These are phyloP conservation scores for Pythium dissimile DNA, from an alignment of 352 stramenopile genomes.

Conservation along the genomic window DNA sequence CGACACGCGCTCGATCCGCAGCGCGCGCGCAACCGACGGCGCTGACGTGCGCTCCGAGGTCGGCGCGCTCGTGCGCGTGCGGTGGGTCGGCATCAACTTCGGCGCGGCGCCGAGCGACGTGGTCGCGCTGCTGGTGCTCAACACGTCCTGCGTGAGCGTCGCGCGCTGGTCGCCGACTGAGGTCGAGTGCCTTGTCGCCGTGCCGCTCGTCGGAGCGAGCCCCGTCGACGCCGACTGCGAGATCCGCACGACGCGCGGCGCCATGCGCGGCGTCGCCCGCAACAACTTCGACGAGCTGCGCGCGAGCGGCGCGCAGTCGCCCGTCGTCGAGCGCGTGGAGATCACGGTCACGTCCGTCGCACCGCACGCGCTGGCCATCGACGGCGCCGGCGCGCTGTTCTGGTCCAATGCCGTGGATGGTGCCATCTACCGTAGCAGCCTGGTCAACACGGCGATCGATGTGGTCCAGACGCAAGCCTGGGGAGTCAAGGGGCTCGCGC, in stretches of 20 bases:
- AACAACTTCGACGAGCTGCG: conserved; percentile 53
- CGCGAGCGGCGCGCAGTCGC: conserved; percentile 36
- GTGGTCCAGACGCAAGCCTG: conserved; percentile 41
- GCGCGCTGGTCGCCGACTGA: conserved; percentile 30
- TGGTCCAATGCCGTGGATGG: conserved; percentile 73
- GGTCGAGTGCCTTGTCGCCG: conserved; percentile 57
- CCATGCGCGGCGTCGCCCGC: conserved; percentile 38
- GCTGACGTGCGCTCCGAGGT: conserved; percentile 18
- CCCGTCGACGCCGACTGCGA: conserved; percentile 34
- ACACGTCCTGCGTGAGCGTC: conserved; percentile 39
- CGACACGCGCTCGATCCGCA: conserved; percentile 42
- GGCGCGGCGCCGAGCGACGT: conserved; percentile 23
- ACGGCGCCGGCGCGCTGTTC: conserved; percentile 42
- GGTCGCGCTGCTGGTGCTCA: conserved; percentile 37
- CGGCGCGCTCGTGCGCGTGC: conserved; percentile 37
- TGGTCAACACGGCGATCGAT: conserved; percentile 38
- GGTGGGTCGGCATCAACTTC: conserved; percentile 62
- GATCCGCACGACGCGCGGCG: conserved; percentile 43
- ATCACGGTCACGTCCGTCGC: conserved; percentile 31
- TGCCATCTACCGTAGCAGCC: conserved; percentile 54
- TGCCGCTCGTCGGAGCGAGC: conserved; percentile 24
- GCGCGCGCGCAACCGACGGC: conserved; percentile 10
- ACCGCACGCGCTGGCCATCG: conserved; percentile 47
- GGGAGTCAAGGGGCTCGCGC: conserved; percentile 46
- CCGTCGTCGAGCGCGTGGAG: conserved; percentile 49